Evolutionary conservation across 1,284 basidiomycete genomes (phyloP), one percentile per base, ranked within the genome.

Genomic region (Pseudozyma sp.): DNA sequence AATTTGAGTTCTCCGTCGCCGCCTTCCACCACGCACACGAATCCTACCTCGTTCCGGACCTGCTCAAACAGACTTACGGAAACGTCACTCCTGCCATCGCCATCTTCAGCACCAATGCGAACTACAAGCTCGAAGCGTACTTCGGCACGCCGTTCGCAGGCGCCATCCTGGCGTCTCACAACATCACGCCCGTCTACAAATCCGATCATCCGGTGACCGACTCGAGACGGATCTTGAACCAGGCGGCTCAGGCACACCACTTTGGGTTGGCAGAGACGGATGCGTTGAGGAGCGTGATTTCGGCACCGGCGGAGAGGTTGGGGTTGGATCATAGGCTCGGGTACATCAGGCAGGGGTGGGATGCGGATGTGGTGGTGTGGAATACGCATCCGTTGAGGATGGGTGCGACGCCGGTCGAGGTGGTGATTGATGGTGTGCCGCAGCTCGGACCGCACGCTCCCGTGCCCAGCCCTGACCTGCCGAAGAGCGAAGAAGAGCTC

Each of bases 191-290:
- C 37, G 91, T 96, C 51, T 83, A 85, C 79, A 87, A 91, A 87
- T 89, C 88, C 45, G 91, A 92, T 81, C 91, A 92, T 74, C 88
- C 90, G 0, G 90, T 88, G 5, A 78, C 94, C 17, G 90, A 95
- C 81, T 92, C 91, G 34, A 88, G 94, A 6, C 90, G 90, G 81
- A 86, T 97, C 10, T 82, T 94, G 3, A 90, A 90, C 79, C 94
- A 97, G 84, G 94, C 94, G 0, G 92, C 93, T 60, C 92, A 94
- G 83, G 93, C 92, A 1, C 90, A 94, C 79, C 91, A 91, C 81
- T 95, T 85, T 65, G 87, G 87, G 10, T 77, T 88, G 24, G 47
- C 24, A 11, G 70, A 90, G 75, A 89, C 90, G 10, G 85, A 91
- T 40, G 84, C 88, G 6, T 85, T 94, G 10, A 87, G 90, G 4